Base-by-base conservation (phyloP, 2,329 filamentous ascomycete species). In the Xylaria polymorpha region DNA sequence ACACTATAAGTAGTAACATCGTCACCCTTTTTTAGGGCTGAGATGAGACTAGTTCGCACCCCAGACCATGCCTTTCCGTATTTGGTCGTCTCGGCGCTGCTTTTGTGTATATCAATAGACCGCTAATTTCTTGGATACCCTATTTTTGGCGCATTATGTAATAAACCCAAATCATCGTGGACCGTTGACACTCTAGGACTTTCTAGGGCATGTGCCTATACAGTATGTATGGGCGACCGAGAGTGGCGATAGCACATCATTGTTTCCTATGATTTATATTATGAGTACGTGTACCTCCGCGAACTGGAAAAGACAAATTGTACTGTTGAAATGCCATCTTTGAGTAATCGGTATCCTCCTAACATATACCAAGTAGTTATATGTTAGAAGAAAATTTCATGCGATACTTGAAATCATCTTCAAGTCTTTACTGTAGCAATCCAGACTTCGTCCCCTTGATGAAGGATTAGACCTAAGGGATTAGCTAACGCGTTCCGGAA, bases 61-160 rank as follows among this genome's bases (percentile, higher is more conserved):
- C 56, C 20, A 6, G 57, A 50, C 51, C 39, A 59, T 43, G 4
- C 39, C n/a, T 58, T 58, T 39, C 58, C 48, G 44, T 43, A 37
- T 66, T 66, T 60, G 62, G 62, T 20, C 18, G 22, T 15, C 37
- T 15, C 20, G 43, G 67, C 62, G 46, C 48, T 18, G 37, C 1
- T 18, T 51, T 41, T 29, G 51, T 43, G 39, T 41, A 37, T 14
- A 58, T 43, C 39, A 10, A 5, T 44, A 46, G 41, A 20, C 39
- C 8, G 22, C 56, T 50, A 66, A 64, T 58, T 43, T 66, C 46
- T 20, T 60, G 7, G 39, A 29, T 8, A 25, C 32, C 25, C 63
- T 71, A 68, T 69, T 69, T 71, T 71, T 71, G 56, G 66, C 32
- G 8, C 29, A 44, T 46, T 53, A 55, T n/a, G 35, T 63, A 63